Base-by-base conservation (phyloP, 192 early-diverging fungal genomes). In the Pilaira anomala region DNA sequence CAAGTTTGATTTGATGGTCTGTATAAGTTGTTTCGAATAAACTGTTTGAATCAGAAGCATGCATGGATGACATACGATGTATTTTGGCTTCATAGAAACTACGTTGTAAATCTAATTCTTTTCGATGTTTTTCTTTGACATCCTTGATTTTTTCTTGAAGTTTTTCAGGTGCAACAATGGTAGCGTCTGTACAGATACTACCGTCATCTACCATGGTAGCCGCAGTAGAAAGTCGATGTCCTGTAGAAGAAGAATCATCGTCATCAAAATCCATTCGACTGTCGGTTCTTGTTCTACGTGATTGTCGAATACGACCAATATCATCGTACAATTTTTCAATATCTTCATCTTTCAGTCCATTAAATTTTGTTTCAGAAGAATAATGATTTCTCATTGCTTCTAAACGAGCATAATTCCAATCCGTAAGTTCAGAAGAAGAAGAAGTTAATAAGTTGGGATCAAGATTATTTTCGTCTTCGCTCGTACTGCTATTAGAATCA, bases 381-480 rank as follows among this genome's bases (percentile, higher is more conserved):
- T 68, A 67, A 9, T 78, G 59, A 58, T 85, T 83, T 8, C 83
- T 71, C 29, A 85, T 78, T 1, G 83, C 85, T 71, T 93, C 89
- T 16, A 80, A 75, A 65, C 81, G 85, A 1, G 89, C 89, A 76
- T 80, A 89, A 25, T 85, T 86, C 88, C 90, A 93, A 65, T 91
- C 91, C 12, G 83, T 82, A 26, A 75, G 50, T 44, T 85, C 81
- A 7, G 76, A 74, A 51, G 60, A 77, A 40, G 70, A 44, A 48
- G 70, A 69, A 40, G 71, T 71, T n/a, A 75, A 46, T 44, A 14
- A 30, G 18, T 39, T 30, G 2, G 14, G 1, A 12, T 3, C 18
- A 13, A 30, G 19, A 22, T 57, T 57, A n/a, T 30, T 41, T 57
- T 33, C 55, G 21, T 30, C 55, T 22, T 30, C 67, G 24, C 24